Base-by-base conservation (phyloP, 495 filamentous ascomycete species). In the Stereocaulon alpinum region DNA sequence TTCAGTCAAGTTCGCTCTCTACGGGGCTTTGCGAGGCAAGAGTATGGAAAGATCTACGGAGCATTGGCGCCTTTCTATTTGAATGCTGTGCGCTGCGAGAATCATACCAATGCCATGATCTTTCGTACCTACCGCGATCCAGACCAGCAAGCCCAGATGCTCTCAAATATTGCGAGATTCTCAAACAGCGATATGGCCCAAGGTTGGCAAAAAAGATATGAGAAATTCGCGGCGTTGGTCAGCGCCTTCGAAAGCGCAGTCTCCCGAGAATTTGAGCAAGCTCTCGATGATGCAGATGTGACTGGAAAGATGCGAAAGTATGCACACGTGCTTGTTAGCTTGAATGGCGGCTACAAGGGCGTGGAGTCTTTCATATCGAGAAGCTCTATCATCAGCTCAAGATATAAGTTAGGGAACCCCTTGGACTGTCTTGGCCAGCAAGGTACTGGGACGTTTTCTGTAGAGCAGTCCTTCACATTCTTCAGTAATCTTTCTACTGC, bases 201-300 rank as follows among this genome's bases (percentile, higher is more conserved):
- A 55, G 91, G 87, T 6, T 93, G 86, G 80, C 68, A 74, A 56
- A 74, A 83, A 61, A 73, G 93, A 20, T 77, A 86, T 60, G 81
- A 83, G 56, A 85, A 84, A 63, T 71, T 99, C 30, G 77, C 82
- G 20, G 73, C 73, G n/a, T 88, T 93, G 75, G 77, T 86, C 45
- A 79, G 79, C 29, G 86, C 92, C 64, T 97, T 99, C 65, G 91
- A 97, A 71, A 91, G 85, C 57, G 89, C 91, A 4, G 91, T 92
- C 9, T 72, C 95, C 54, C 80, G 86, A 54, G 92, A 97, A 70
- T 97, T 97, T 66, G 88, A 95, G 69, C 86, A 87, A 62, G 94
- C 88, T 5, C 90, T 91, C 61, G 89, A 94, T 69, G 82, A 82
- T n/a, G 86, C 85, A 68, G 92, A 99, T 71, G 82, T 94, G 55